A percentile compares a stretch with the other conserved stretches of the same genome.
Evolutionary conservation across 768 basidiomycete genomes (phyloP).

Genomic region (Lentinula edodes): DNA sequence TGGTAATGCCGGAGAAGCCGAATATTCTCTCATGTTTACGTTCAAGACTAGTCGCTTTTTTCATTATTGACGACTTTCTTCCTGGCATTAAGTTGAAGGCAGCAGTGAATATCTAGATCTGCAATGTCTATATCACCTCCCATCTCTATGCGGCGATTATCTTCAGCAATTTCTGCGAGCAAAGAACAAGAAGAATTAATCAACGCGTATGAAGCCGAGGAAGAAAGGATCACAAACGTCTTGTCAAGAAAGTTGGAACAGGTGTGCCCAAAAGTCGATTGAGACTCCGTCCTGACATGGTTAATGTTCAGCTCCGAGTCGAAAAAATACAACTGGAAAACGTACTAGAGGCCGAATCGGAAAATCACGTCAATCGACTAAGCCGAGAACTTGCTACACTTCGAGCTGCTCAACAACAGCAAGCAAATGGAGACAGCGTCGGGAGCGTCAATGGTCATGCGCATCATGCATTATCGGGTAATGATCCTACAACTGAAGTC

Average conservation of each 20-base stretch:
- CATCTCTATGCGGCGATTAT: conserved; percentile 51
- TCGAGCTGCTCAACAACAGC: conserved; percentile 52
- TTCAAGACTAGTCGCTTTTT: background rate
- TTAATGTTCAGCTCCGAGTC: conserved; percentile 54
- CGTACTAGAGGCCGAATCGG: conserved; percentile 78
- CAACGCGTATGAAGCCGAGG: conserved; percentile 86
- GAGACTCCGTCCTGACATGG: background rate
- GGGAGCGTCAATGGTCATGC: conserved; percentile 12
- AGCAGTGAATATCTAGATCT: background rate
- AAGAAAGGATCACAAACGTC: conserved; percentile 82
- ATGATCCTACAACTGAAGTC: conserved; percentile 43
- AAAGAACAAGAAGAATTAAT: conserved; percentile 71
- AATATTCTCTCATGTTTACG: background rate
- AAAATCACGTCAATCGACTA: conserved; percentile 75
- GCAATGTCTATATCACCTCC: conserved; percentile 28
- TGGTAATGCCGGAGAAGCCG: background rate
- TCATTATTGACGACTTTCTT: background rate
- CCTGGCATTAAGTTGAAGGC: background rate
- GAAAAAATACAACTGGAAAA: conserved; percentile 85
- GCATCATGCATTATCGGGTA: conserved; percentile 27
- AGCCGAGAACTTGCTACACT: conserved; percentile 65
- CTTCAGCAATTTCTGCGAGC: conserved; percentile 37
- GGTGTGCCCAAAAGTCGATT: conserved; percentile 32
- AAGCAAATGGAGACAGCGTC: conserved; percentile 24
- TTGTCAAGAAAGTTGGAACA: conserved; percentile 80